Conservation (phyloP, 257 asterid genomes). For the Solanum appendiculatum region DNA sequence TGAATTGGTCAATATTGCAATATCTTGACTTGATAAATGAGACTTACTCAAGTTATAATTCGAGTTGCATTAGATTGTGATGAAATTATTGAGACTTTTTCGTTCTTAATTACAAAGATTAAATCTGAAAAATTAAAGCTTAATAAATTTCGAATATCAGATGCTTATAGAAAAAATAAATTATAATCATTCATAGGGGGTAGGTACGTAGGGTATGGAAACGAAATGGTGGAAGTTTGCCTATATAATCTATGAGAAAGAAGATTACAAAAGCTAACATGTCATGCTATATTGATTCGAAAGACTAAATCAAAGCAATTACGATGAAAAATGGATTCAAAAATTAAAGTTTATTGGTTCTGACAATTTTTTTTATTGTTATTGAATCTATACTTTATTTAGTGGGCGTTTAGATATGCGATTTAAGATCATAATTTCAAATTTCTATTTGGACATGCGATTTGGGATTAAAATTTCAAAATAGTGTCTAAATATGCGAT, state of each 20-base stretch:
- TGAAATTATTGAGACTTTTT: neutral
- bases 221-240: neutral
- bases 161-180: too few relatives aligned
- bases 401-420: neutral
- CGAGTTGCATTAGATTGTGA: neutral
- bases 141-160: neutral
- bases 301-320: neutral
- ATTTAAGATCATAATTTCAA: too few relatives aligned
- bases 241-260: neutral
- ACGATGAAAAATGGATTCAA: neutral
- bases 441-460: too few relatives aligned
- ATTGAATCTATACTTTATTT: too few relatives aligned
- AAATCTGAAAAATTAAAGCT: fast-evolving
- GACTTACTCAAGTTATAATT: neutral
- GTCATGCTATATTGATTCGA: neutral
- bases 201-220: neutral
- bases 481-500: too few relatives aligned
- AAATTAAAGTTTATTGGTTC: too few relatives aligned
- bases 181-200: neutral
- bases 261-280: neutral
- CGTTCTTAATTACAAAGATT: too few relatives aligned
- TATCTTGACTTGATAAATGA: neutral
- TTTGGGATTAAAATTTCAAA: too few relatives aligned
- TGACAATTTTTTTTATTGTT: too few relatives aligned
- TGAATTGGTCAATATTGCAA: neutral